These are phyloP conservation scores for Wickerhamiella slavikovae DNA, from an alignment of 805 yeast species.

Conservation along the genomic window DNA sequence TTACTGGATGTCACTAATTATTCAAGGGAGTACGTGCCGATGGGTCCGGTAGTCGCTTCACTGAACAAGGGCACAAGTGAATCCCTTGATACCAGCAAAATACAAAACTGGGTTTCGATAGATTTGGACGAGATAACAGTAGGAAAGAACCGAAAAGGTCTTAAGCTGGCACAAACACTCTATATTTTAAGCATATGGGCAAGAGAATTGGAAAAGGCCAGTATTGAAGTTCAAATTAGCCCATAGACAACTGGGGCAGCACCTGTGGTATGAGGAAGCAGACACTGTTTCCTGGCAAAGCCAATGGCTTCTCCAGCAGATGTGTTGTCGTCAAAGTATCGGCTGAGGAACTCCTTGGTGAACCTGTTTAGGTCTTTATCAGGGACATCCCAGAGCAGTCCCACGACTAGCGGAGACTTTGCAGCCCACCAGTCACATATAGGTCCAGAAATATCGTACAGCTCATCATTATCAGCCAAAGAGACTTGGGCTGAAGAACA, in stretches of 20 bases:
- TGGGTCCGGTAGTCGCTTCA: constrained; percentile 1
- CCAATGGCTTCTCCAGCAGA: constrained; percentile 29
- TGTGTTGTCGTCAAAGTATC: constrained; percentile 10
- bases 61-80: no score
- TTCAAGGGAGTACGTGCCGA: constrained; percentile 1
- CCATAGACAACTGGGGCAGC: constrained; percentile 90
- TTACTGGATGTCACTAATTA: not conserved
- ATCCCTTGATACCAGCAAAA: no score
- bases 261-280: constrained; percentile 59
- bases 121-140: no score
- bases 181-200: no score
- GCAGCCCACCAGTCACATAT: constrained; percentile 55
- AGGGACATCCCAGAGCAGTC: constrained; percentile 90
- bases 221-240: no score
- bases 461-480: constrained; percentile 31
- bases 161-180: no score
- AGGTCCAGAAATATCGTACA: constrained; percentile 56
- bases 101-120: no score
- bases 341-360: constrained; percentile 34
- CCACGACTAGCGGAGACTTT: constrained; percentile 67
- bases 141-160: no score
- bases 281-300: constrained; percentile 45
- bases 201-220: no score
- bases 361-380: constrained; percentile 85
- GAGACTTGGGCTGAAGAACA: constrained; percentile 48